phyloP scores from a whole-genome alignment of 805 yeast species.

The Teunomyces atbi region DNA sequence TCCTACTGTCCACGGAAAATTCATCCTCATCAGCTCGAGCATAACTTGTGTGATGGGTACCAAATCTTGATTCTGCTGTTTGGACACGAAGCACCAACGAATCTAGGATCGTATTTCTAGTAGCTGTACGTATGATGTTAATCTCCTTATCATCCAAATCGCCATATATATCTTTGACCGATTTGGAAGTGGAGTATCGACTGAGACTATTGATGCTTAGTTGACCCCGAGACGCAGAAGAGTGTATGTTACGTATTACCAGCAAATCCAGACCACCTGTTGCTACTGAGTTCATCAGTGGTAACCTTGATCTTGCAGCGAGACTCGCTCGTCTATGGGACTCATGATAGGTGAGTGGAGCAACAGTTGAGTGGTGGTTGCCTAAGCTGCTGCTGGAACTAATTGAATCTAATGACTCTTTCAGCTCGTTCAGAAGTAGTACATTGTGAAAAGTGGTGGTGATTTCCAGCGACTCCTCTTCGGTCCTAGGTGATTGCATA shows the following conservation, averaged over 20 bases:
- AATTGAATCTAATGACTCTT: not conserved
- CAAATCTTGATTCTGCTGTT: constrained; percentile 3
- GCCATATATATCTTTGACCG: constrained; percentile 31
- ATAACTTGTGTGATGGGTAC: not conserved
- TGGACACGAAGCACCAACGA: constrained; percentile 5
- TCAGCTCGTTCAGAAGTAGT: not conserved
- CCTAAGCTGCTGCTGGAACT: not conserved
- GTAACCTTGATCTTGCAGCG: not conserved
- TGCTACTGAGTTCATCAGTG: not conserved
- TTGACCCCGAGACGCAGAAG: not conserved
- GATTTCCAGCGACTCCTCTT: not conserved
- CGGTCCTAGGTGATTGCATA: not conserved
- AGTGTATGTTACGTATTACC: not conserved
- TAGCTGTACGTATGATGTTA: constrained; percentile 23
- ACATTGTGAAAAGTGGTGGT: not conserved
- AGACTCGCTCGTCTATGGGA: not conserved
- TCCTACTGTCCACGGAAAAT: not conserved
- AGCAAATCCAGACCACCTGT: not conserved
- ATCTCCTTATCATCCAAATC: constrained; percentile 25
- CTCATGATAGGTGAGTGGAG: not conserved
- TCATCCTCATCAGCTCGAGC: not conserved
- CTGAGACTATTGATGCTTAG: constrained; percentile 1
- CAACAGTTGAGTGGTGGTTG: not conserved
- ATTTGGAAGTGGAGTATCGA: constrained; percentile 5
- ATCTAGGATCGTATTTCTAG: constrained; percentile 27